Evolutionary conservation across 192 early-diverging fungal species (phyloP), one percentile per base, ranked within the genome.

Genomic region (Thamnidium elegans): DNA sequence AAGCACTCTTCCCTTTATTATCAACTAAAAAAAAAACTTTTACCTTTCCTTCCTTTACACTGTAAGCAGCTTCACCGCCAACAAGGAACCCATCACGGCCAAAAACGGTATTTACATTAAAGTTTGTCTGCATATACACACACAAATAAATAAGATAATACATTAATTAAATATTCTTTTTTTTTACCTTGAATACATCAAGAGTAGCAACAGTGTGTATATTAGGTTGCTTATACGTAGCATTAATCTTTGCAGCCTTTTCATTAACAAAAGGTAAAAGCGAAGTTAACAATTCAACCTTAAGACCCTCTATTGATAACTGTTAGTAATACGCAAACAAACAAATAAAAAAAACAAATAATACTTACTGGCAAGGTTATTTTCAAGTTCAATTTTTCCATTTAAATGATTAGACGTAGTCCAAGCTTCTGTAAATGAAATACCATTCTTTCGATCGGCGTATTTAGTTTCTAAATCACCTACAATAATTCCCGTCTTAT

Each of bases 401-500:
- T 88, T 91, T 47, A 99, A 77, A 56, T 94, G 82, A 83, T 98
- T 98, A 77, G 79, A 81, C 58, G 95, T 94, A 78, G 90, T 95
- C 97, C 97, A 99, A 55, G 91, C 84, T 82, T 97, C 94, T 68
- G 96, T 98, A 78, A 98, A 88, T 63, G 93, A 89, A 21, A 98
- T 81, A 70, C 97, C 97, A 66, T 89, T 92, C 70, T 86, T 77
- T 84, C 91, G 93, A 87, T 98, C 94, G 52, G 85, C 68, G 78
- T 96, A 98, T 86, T 98, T 99, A 80, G 92, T 91, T 89, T 97
- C 96, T 76, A 99, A 81, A 74, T 99, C 96, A 79, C 92, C 91
- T 69, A 89, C 84, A 71, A 99, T 98, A 72, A 78, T 82, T 45
- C 94, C 94, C 62, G 89, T 86, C 88, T 99, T 99, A 82, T 88